Conservation (phyloP, 495 filamentous ascomycete genomes). For the Antarctomyces pellizariae region DNA sequence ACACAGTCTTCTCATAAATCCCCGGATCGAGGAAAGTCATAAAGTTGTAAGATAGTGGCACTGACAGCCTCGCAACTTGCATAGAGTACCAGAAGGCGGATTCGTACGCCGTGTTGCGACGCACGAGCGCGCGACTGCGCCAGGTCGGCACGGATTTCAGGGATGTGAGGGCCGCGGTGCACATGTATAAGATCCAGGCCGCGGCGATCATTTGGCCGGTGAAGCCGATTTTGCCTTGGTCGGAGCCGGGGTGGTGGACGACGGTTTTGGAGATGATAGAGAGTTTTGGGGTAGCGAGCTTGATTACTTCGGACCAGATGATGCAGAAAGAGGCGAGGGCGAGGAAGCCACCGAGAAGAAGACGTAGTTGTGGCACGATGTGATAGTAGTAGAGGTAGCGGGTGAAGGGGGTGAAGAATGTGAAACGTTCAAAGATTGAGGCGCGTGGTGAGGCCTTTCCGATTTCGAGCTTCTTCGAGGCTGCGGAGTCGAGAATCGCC, state of each 20-base stretch:
- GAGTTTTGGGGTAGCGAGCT: slow-evolving; percentile 44
- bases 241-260: slow-evolving; percentile 44
- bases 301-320: slow-evolving; percentile 80
- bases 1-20: slow-evolving; percentile 48
- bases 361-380: slow-evolving; percentile 36
- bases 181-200: slow-evolving; percentile 88
- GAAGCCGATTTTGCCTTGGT: slow-evolving; percentile 51
- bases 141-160: slow-evolving; percentile 82
- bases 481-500: slow-evolving; percentile 61
- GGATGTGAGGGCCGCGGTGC: slow-evolving; percentile 56
- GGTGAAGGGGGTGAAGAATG: slow-evolving; percentile 60
- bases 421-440: slow-evolving; percentile 26
- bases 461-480: slow-evolving; percentile 60
- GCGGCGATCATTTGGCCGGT: slow-evolving; percentile 65
- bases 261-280: slow-evolving; percentile 73
- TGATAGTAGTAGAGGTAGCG: slow-evolving; percentile 56
- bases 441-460: slow-evolving; percentile 29
- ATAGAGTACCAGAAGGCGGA: slow-evolving; percentile 87
- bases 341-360: slow-evolving; percentile 38
- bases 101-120: slow-evolving; percentile 72
- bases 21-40: slow-evolving; percentile 55
- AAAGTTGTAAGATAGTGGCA: slow-evolving; percentile 89
- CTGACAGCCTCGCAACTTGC: slow-evolving; percentile 71
- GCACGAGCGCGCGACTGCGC: slow-evolving; percentile 79
- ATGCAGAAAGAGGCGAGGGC: slow-evolving; percentile 56